phyloP scores from a whole-genome alignment of 1,139 yeast species.

The Suhomyces panamericanus region DNA sequence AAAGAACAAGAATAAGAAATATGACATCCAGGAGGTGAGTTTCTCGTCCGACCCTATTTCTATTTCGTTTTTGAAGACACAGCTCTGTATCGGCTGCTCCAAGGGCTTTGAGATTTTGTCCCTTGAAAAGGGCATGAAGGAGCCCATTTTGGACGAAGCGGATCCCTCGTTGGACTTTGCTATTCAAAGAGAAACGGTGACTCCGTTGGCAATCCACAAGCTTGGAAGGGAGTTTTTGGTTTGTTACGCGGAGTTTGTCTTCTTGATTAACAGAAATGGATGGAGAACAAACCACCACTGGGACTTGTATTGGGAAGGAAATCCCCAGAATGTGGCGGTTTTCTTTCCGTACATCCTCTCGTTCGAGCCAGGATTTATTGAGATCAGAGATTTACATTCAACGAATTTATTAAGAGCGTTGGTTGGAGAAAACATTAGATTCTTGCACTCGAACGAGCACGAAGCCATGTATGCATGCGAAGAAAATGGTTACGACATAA shows the following conservation, averaged over 20 bases:
- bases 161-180: conserved; percentile 96
- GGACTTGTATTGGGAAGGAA: conserved; percentile 96
- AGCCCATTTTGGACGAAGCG: conserved; percentile 86
- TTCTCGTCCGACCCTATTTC: conserved; percentile 90
- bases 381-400: conserved; percentile 86
- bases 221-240: conserved; percentile 84
- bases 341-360: conserved; percentile 93
- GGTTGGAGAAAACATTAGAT: conserved; percentile 89
- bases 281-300: conserved; percentile 95
- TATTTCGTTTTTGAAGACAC: conserved; percentile 83
- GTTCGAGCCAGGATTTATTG: conserved; percentile 87
- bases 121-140: conserved; percentile 73
- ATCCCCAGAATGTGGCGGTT: conserved; percentile 87
- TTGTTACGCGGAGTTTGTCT: conserved; percentile 89
- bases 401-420: conserved; percentile 85
- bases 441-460: conserved; percentile 85
- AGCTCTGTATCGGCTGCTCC: conserved; percentile 91
- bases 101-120: conserved; percentile 94
- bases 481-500: conserved; percentile 86
- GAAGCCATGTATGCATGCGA: conserved; percentile 94
- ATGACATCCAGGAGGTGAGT: conserved; percentile 70
- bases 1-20: conserved; percentile 62
- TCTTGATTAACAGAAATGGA: conserved; percentile 90
- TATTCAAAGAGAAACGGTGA: conserved; percentile 73
- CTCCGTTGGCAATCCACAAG: conserved; percentile 89